Percentiles rank a stretch among this genome's conserved stretches.
Evolutionary conservation across 116 monocot species (phyloP).

Genomic region (Phalaenopsis hybrid): DNA sequence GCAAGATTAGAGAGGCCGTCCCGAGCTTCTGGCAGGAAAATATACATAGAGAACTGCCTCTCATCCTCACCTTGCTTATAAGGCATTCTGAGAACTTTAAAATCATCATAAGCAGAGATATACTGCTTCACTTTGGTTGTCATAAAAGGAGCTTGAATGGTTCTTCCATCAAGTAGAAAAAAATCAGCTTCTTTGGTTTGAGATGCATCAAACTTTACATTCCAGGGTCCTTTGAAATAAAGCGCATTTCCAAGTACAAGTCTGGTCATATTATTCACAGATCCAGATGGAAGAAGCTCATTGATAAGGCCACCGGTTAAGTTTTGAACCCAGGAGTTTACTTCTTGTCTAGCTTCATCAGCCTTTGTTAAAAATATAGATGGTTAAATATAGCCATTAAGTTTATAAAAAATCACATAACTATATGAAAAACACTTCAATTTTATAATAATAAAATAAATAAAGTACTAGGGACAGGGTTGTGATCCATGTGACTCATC

Average conservation of each 20-base stretch:
- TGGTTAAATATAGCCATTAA: neutral
- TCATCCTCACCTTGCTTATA: slow-evolving; percentile 34
- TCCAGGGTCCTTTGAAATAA: slow-evolving; percentile 57
- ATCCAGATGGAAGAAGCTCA: slow-evolving; percentile 33
- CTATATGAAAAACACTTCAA: neutral
- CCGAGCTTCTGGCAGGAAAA: slow-evolving; percentile 38
- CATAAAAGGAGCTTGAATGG: slow-evolving; percentile 39
- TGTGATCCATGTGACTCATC: too few species aligned
- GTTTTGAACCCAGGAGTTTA: slow-evolving; percentile 47
- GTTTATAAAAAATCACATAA: neutral
- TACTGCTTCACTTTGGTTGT: slow-evolving; percentile 32
- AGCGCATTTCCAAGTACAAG: slow-evolving; percentile 50
- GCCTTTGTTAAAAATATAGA: slow-evolving; percentile 22
- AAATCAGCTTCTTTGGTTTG: slow-evolving; percentile 40
- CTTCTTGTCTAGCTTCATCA: slow-evolving; percentile 28
- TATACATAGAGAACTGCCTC: slow-evolving; percentile 49
- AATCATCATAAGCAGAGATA: slow-evolving; percentile 31
- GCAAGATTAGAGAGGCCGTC: slow-evolving; percentile 27
- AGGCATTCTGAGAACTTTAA: slow-evolving; percentile 42
- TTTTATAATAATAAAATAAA: neutral
- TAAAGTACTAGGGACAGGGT: too few species aligned
- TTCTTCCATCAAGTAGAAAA: slow-evolving; percentile 34
- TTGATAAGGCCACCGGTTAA: slow-evolving; percentile 39
- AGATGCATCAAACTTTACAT: slow-evolving; percentile 32
- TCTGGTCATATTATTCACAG: slow-evolving; percentile 28